Percentiles rank a stretch among this genome's conserved stretches.
These are phyloP conservation scores for Viridothelium virens DNA, from an alignment of 495 filamentous ascomycete genomes.

Conservation along the genomic window DNA sequence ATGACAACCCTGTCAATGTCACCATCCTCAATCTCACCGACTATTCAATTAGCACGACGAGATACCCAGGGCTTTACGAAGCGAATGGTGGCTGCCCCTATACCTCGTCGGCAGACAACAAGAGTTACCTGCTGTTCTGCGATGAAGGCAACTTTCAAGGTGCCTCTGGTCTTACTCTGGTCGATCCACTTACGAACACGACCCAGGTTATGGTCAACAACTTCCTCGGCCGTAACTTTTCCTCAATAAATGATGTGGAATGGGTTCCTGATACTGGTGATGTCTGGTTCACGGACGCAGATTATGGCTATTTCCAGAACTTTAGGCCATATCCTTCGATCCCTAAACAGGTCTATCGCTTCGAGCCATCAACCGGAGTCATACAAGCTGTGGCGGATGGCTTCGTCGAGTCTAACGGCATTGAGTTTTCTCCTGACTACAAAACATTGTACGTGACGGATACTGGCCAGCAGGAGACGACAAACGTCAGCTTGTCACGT, in stretches of 20 bases:
- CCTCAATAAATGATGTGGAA: constrained; percentile 23
- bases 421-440: constrained; percentile 43
- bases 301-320: constrained; percentile 33
- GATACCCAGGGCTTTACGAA: constrained; percentile 28
- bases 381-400: constrained; percentile 46
- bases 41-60: constrained; percentile 34
- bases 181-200: constrained; percentile 17
- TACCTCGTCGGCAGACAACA: constrained; percentile 18
- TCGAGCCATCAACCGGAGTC: constrained; percentile 41
- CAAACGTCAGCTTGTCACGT: constrained; percentile 26
- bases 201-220: constrained; percentile 17
- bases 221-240: constrained; percentile 22
- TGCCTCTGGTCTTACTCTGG: constrained; percentile 18
- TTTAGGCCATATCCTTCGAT: constrained; percentile 33
- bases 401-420: constrained; percentile 43
- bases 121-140: constrained; percentile 30
- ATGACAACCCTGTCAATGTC: constrained; percentile 31
- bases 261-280: constrained; percentile 22
- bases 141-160: constrained; percentile 30
- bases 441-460: constrained; percentile 45
- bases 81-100: constrained; percentile 33
- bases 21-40: constrained; percentile 28
- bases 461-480: constrained; percentile 25
- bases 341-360: constrained; percentile 45
- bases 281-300: constrained; percentile 28